phyloP scores from a whole-genome alignment of 2,329 filamentous ascomycete genomes.

The Chaetomiaceae sp. region DNA sequence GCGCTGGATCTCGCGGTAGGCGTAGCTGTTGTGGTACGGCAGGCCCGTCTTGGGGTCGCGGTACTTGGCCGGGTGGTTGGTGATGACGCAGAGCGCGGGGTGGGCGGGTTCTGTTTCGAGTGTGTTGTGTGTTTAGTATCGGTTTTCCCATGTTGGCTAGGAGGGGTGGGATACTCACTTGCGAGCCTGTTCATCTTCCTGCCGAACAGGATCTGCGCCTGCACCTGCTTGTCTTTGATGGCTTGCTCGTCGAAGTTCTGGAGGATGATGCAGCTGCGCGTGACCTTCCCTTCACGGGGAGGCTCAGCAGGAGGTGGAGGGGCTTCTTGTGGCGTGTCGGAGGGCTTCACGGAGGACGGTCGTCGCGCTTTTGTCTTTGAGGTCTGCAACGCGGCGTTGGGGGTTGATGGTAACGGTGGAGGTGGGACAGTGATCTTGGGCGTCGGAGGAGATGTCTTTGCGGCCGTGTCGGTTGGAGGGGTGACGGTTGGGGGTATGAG shows the following conservation, averaged over 20 bases:
- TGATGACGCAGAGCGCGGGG: conserved; percentile 69
- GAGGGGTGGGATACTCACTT: conserved; percentile 39
- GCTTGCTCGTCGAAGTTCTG: conserved; percentile 56
- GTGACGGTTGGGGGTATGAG: too few relatives aligned
- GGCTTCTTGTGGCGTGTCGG: conserved; percentile 30
- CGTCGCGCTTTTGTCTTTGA: conserved; percentile 11
- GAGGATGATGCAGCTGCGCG: conserved; percentile 54
- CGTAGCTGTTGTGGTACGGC: conserved; percentile 71
- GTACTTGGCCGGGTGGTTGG: conserved; percentile 74
- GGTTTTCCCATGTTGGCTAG: background rate
- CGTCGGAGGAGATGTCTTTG: too few relatives aligned
- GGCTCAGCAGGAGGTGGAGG: conserved; percentile 21
- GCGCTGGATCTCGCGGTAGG: conserved; percentile 76
- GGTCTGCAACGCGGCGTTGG: conserved; percentile 10
- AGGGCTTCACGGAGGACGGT: conserved; percentile 12
- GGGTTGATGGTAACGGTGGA: conserved; percentile 3
- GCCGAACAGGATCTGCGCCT: conserved; percentile 56
- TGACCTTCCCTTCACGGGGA: conserved; percentile 46
- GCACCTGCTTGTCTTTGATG: conserved; percentile 51
- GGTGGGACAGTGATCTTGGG: conserved; percentile 4
- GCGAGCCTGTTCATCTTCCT: conserved; percentile 53
- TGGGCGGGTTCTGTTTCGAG: conserved; percentile 45
- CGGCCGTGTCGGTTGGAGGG: too few relatives aligned
- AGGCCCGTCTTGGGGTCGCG: conserved; percentile 80
- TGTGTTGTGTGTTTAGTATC: conserved; percentile 18